Evolutionary conservation across 768 basidiomycete genomes (phyloP).

Genomic region (Boletus insuetus): DNA sequence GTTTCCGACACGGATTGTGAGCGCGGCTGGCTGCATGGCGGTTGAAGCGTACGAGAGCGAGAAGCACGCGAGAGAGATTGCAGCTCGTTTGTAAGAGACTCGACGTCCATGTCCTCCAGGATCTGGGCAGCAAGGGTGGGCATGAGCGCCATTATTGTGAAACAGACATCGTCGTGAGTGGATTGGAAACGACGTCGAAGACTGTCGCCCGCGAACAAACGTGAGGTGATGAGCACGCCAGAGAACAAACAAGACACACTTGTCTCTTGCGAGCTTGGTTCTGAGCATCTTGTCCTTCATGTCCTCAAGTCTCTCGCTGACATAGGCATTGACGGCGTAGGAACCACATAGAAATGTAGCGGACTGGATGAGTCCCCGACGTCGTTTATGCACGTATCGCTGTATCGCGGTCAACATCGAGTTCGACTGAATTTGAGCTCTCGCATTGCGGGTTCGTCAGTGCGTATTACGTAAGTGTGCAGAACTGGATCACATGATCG

Average conservation of each 20-base stretch:
- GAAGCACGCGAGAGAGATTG: constrained; percentile 43
- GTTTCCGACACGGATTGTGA: constrained; percentile 36
- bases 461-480: constrained; percentile 8
- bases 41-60: constrained; percentile 15
- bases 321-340: constrained; percentile 63
- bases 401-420: constrained; percentile 45
- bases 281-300: constrained; percentile 59
- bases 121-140: constrained; percentile 66
- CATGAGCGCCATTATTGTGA: constrained; percentile 67
- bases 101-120: constrained; percentile 74
- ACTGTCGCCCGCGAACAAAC: constrained; percentile 35
- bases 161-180: constrained; percentile 75
- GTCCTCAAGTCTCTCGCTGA: constrained; percentile 61
- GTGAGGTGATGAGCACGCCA: background rate
- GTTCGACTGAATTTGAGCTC: background rate
- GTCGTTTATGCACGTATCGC: constrained; percentile 49
- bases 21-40: constrained; percentile 13
- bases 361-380: constrained; percentile 45
- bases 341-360: constrained; percentile 55
- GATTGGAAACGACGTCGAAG: constrained; percentile 70
- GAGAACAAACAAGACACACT: constrained; percentile 30
- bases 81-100: constrained; percentile 58
- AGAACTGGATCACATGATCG: constrained; percentile 2
- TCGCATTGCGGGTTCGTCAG: background rate
- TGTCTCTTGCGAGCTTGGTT: constrained; percentile 61